Evolutionary conservation across 176 grass and related monocot species (phyloP).

Genomic region (Pontederia crassipes): DNA sequence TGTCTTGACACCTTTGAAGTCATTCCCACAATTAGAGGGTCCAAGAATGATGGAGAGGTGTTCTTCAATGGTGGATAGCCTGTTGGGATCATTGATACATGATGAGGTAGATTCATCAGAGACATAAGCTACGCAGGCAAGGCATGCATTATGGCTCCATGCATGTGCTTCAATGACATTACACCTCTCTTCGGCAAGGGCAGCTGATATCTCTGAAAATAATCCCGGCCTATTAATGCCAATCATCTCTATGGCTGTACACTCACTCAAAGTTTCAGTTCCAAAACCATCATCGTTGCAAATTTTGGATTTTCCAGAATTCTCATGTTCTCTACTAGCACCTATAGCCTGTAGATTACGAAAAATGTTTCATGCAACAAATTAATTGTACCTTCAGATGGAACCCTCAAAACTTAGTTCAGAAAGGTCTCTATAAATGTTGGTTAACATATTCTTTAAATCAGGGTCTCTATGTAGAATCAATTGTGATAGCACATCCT

Average conservation of each 20-base stretch:
- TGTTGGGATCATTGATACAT: conserved; percentile 26
- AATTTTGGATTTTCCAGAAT: not conserved
- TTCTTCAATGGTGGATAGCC: conserved; percentile 32
- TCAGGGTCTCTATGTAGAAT: no score
- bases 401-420: no score
- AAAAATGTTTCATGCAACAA: no score
- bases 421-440: no score
- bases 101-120: conserved; percentile 28
- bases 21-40: not conserved
- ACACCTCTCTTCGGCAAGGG: conserved; percentile 40
- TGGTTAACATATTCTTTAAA: no score
- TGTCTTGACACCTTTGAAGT: conserved; percentile 18
- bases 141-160: conserved; percentile 35
- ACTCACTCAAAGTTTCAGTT: conserved; percentile 6
- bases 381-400: no score
- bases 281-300: not conserved
- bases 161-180: conserved; percentile 45
- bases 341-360: conserved; percentile 10
- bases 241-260: conserved; percentile 49
- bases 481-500: not conserved
- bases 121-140: conserved; percentile 26
- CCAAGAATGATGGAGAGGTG: conserved; percentile 38
- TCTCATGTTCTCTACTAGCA: not conserved
- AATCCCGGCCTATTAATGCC: conserved; percentile 41
- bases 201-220: conserved; percentile 50